Conservation (phyloP, 1,139 yeast species). For the Lodderomyces metapsilosis region DNA sequence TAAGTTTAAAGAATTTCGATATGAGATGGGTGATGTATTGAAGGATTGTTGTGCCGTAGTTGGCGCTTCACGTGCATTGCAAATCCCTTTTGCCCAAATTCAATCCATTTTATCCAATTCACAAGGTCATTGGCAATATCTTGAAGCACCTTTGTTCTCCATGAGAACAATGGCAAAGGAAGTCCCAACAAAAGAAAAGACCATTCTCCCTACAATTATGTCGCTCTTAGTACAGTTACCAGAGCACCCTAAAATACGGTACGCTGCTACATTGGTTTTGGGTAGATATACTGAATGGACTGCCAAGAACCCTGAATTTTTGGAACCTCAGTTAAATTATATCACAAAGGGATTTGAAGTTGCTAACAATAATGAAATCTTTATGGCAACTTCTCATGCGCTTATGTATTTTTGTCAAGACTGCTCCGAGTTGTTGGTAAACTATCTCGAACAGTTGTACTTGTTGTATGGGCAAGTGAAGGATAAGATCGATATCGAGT, state of each 20-base stretch:
- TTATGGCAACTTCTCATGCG: constrained; percentile 90
- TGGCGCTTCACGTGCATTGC: constrained; percentile 70
- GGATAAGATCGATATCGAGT: constrained; percentile 58
- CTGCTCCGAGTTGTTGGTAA: constrained; percentile 67
- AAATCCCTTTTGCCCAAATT: constrained; percentile 57
- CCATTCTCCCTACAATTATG: constrained; percentile 78
- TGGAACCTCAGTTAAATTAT: constrained; percentile 82
- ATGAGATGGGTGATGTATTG: constrained; percentile 94
- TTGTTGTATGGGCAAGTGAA: constrained; percentile 69
- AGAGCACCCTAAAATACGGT: constrained; percentile 81
- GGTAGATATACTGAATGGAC: constrained; percentile 98
- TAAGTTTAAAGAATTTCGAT: constrained; percentile 88
- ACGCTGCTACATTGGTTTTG: constrained; percentile 87
- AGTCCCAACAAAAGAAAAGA: constrained; percentile 66
- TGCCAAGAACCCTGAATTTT: constrained; percentile 72
- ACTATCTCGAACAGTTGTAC: constrained; percentile 73
- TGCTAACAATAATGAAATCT: constrained; percentile 46
- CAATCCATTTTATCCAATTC: constrained; percentile 37
- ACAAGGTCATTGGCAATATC: constrained; percentile 67
- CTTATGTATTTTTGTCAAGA: constrained; percentile 94
- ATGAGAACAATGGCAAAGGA: constrained; percentile 95
- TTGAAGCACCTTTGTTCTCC: constrained; percentile 89
- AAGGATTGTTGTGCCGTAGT: constrained; percentile 92
- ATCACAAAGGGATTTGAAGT: constrained; percentile 74
- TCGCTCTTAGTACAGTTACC: constrained; percentile 67